Conservation (phyloP, 2,329 filamentous ascomycete species). For the Trichoderma aggressivum region DNA sequence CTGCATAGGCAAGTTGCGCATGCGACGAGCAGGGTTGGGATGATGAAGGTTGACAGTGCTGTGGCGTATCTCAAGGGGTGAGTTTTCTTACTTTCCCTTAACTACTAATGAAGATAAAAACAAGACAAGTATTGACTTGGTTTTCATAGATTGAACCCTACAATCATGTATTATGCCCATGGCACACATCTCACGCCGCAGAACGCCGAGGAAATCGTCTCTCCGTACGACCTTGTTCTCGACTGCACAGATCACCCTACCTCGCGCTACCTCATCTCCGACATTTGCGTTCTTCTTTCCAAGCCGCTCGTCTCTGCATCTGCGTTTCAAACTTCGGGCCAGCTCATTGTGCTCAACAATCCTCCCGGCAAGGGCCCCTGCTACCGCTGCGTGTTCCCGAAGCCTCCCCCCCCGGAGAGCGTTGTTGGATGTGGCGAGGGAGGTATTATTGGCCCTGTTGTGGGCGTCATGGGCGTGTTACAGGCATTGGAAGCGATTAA, state of each 20-base stretch:
- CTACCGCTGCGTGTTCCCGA: slow-evolving; percentile 90
- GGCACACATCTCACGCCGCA: slow-evolving; percentile 62
- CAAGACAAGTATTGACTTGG: not conserved
- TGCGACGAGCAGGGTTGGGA: slow-evolving; percentile 64
- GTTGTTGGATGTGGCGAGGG: slow-evolving; percentile 88
- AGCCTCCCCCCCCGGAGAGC: slow-evolving; percentile 76
- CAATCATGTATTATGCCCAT: slow-evolving; percentile 62
- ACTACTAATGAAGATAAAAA: not conserved
- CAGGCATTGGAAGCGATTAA: slow-evolving; percentile 90
- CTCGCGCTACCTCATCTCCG: slow-evolving; percentile 87
- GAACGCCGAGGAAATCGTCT: slow-evolving; percentile 65
- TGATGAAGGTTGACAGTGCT: slow-evolving; percentile 77
- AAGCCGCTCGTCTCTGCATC: slow-evolving; percentile 87
- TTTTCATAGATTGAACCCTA: slow-evolving; percentile 65
- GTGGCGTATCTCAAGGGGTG: slow-evolving; percentile 56
- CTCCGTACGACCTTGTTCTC: slow-evolving; percentile 75
- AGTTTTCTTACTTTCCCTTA: slow-evolving; percentile 18
- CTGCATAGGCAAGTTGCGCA: slow-evolving; percentile 90
- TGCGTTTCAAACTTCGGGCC: slow-evolving; percentile 82
- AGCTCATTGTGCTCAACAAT: slow-evolving; percentile 83
- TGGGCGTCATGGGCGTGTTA: slow-evolving; percentile 87
- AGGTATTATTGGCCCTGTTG: slow-evolving; percentile 86
- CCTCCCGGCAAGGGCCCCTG: slow-evolving; percentile 77
- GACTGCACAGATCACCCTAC: slow-evolving; percentile 95
- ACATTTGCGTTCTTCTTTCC: slow-evolving; percentile 74